Base-by-base conservation (phyloP, 2,329 filamentous ascomycete species). In the Diplodia scrobiculata region DNA sequence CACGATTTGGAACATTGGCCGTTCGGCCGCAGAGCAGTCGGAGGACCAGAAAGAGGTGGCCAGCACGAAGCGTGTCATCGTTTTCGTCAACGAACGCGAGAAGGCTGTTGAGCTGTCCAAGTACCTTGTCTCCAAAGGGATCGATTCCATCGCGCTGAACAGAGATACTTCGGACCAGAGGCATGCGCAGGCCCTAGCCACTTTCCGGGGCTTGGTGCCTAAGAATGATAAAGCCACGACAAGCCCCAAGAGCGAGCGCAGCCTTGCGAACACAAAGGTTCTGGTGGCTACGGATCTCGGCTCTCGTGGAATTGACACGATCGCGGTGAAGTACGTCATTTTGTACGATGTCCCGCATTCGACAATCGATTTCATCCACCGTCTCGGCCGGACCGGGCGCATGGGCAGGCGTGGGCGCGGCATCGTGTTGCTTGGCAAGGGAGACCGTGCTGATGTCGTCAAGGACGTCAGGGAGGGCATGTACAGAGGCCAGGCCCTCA, bases 321-420 rank as follows among this genome's bases (percentile, higher is more conserved):
- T 97, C 34, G 90, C 91, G 19, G 94, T 98, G 19, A 86, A 91
- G 66, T 91, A 96, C 71, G 95, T 99, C 63, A 89, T 99, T 65
- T 80, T 99, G 29, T 98, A 97, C 77, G 92, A 99, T 75, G 94
- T 99, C n/a, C 95, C 95, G 4, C 94, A 98, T 75, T 96, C 91
- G 0, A 96, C 92, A 0, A 96, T 99, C 68, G 96, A 99, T 78
- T 99, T 99, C 73, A 97, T 99, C 73, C 96, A 99, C 78, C 89
- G 96, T 17, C 86, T 98, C 4, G 95, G 95, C 17, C 86, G 95
- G 66, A 92, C 95, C 1, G 95, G 95, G 0, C 86, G 95, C 38
- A 98, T 98, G 92, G 92, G 92, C 2, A 86, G 92, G 68, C 86
- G 95, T 75, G 95, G 95, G 17, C 85, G 93, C 66, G 95, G 92